These are phyloP conservation scores for Rhytidiadelphus loreus DNA, from an alignment of 225 moss, liverwort and hornwort genomes.

Conservation along the genomic window DNA sequence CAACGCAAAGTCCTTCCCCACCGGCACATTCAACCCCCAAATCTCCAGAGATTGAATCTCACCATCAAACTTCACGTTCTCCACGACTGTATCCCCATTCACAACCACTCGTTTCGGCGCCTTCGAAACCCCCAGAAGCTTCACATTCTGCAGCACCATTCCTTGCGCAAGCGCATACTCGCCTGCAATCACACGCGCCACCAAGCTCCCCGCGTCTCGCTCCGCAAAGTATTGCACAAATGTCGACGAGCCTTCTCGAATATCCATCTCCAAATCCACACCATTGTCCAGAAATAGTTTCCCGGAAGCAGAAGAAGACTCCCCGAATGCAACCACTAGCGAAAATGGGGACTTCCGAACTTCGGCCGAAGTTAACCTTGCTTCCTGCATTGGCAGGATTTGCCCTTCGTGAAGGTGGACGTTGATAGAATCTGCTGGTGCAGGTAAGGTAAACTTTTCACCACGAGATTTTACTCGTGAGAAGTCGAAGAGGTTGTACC, in stretches of 20 bases:
- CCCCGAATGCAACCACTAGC: slow-evolving; percentile 37
- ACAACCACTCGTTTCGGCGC: slow-evolving; percentile 11
- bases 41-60: slow-evolving; percentile 3
- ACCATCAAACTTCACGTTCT: slow-evolving; percentile 6
- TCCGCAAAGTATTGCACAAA: slow-evolving; percentile 31
- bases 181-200: slow-evolving; percentile 20
- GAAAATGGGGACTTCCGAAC: slow-evolving; percentile 47
- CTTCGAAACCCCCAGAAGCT: slow-evolving; percentile 19
- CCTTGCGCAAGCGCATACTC: slow-evolving; percentile 29
- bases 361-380: slow-evolving; percentile 35
- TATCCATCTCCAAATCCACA: slow-evolving; percentile 40
- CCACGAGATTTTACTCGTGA: slow-evolving; percentile 18
- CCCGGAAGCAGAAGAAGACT: slow-evolving; percentile 24
- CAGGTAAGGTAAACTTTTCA: background rate
- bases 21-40: slow-evolving; percentile 3
- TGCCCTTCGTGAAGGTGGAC: slow-evolving; percentile 58
- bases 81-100: background rate
- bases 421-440: slow-evolving; percentile 46
- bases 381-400: slow-evolving; percentile 56
- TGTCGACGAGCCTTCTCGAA: slow-evolving; percentile 32
- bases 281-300: slow-evolving; percentile 63
- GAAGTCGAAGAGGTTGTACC: slow-evolving; percentile 72
- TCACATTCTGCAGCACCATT: slow-evolving; percentile 13
- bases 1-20: slow-evolving; percentile 41
- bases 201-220: slow-evolving; percentile 4